Percentiles rank a stretch among this genome's conserved stretches.
Evolutionary conservation across 352 stramenopile genomes (phyloP).

Genomic region (Pseudoperonospora humuli): DNA sequence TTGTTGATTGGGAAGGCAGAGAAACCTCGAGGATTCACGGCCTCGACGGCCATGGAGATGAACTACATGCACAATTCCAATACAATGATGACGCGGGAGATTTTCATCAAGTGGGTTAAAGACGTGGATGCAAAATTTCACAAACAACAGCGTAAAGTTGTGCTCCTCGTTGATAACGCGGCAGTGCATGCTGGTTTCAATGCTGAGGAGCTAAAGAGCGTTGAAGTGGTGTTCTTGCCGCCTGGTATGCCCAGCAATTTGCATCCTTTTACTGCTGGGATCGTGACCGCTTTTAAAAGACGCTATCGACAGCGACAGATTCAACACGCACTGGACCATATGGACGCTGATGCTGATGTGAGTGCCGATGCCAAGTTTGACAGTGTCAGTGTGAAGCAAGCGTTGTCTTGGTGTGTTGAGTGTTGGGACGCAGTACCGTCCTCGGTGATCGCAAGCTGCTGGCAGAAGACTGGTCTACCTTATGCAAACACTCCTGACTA

Average conservation of each 20-base stretch:
- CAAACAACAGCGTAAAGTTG: constrained; percentile 12
- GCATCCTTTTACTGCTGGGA: constrained; percentile 20
- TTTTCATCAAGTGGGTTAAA: constrained; percentile 30
- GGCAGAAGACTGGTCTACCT: constrained; percentile 14
- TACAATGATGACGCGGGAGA: constrained; percentile 24
- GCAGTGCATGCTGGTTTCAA: constrained; percentile 19
- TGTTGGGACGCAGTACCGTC: constrained; percentile 17
- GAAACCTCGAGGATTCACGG: constrained; percentile 22
- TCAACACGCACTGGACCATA: constrained; percentile 16
- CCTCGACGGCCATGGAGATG: constrained; percentile 5
- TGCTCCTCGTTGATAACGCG: constrained; percentile 25
- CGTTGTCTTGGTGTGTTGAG: constrained; percentile 19
- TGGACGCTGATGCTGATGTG: constrained; percentile 17
- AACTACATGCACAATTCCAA: constrained; percentile 24
- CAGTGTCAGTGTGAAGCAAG: constrained; percentile 16
- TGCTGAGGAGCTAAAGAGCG: constrained; percentile 10
- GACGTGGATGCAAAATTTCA: constrained; percentile 19
- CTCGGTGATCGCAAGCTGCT: constrained; percentile 9
- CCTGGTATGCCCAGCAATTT: constrained; percentile 6
- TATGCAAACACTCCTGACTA: background rate
- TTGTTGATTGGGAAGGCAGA: constrained; percentile 32
- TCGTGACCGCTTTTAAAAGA: constrained; percentile 21
- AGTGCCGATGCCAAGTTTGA: constrained; percentile 13
- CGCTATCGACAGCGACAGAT: constrained; percentile 25
- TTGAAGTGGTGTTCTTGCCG: constrained; percentile 21